These are phyloP conservation scores for Lecanicillium sp. DNA, from an alignment of 2,329 filamentous ascomycete species.

Conservation along the genomic window DNA sequence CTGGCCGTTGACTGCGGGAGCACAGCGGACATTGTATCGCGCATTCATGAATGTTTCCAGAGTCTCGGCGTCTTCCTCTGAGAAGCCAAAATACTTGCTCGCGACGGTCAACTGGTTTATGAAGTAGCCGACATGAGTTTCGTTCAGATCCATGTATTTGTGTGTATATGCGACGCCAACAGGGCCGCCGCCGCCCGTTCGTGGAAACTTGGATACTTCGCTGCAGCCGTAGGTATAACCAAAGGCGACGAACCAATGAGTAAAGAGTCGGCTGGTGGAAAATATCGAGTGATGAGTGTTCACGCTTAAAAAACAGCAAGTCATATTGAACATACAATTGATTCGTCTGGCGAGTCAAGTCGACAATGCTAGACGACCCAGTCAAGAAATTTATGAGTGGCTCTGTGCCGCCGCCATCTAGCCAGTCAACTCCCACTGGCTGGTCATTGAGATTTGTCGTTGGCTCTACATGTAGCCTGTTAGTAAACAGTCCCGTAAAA, in stretches of 20 bases:
- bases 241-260: slow-evolving; percentile 21
- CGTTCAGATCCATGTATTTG: slow-evolving; percentile 23
- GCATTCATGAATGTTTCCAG: slow-evolving; percentile 16
- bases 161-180: slow-evolving; percentile 20
- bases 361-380: slow-evolving; percentile 12
- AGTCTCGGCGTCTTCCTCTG: slow-evolving; percentile 15
- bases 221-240: slow-evolving; percentile 19
- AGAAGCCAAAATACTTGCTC: slow-evolving; percentile 19
- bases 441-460: slow-evolving; percentile 20
- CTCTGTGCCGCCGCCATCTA: slow-evolving; percentile 19
- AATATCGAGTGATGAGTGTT: no score
- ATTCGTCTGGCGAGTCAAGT: slow-evolving; percentile 17
- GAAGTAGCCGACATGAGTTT: slow-evolving; percentile 20
- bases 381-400: slow-evolving; percentile 18
- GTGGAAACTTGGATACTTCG: slow-evolving; percentile 11
- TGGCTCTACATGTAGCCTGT: slow-evolving; percentile 7
- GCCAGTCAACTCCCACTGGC: slow-evolving; percentile 18
- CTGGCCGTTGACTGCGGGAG: slow-evolving; percentile 14
- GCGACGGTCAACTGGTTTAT: slow-evolving; percentile 19
- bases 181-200: slow-evolving; percentile 10
- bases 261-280: slow-evolving; percentile 17
- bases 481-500: background rate
- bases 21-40: slow-evolving; percentile 20
- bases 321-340: slow-evolving; percentile 16
- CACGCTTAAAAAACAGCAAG: no score